These are phyloP conservation scores for Pseudoneurospora amorphoporcata DNA, from an alignment of 495 filamentous ascomycete species.

Conservation along the genomic window DNA sequence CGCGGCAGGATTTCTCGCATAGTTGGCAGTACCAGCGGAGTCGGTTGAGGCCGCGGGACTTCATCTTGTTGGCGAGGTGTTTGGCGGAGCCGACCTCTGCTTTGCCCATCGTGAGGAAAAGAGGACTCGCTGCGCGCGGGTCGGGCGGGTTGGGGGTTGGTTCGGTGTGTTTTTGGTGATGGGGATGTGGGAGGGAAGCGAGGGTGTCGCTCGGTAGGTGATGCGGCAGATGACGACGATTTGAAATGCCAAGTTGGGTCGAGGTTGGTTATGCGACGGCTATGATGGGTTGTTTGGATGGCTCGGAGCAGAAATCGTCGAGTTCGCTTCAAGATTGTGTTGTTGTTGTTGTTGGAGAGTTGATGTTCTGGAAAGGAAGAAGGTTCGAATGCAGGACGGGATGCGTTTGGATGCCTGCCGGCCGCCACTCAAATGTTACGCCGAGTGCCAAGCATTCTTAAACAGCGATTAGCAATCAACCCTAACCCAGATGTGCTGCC, in stretches of 20 bases:
- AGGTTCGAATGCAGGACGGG: not conserved
- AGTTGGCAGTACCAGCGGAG: slow-evolving; percentile 79
- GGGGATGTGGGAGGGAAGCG: not conserved
- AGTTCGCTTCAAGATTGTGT: not conserved
- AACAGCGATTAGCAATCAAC: not conserved
- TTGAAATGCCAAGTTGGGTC: not conserved
- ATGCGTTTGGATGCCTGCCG: not conserved
- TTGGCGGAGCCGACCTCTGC: slow-evolving; percentile 87
- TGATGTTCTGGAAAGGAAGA: not conserved
- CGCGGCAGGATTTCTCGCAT: slow-evolving; percentile 50
- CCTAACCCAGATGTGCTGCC: not conserved
- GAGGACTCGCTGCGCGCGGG: slow-evolving; percentile 17
- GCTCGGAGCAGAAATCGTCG: not conserved
- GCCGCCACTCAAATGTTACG: not conserved
- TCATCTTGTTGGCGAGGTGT: slow-evolving; percentile 78
- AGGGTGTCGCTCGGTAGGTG: not conserved
- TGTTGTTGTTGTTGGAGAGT: not conserved
- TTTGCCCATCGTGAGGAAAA: slow-evolving; percentile 62
- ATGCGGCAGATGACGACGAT: not conserved
- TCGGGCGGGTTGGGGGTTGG: slow-evolving; percentile 6
- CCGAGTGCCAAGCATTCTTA: not conserved
- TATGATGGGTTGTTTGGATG: not conserved
- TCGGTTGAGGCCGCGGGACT: slow-evolving; percentile 76
- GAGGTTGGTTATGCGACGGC: not conserved
- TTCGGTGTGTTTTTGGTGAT: not conserved